Evolutionary conservation across 163 green algal species (phyloP).

Genomic region (Scenedesmus sp.): DNA sequence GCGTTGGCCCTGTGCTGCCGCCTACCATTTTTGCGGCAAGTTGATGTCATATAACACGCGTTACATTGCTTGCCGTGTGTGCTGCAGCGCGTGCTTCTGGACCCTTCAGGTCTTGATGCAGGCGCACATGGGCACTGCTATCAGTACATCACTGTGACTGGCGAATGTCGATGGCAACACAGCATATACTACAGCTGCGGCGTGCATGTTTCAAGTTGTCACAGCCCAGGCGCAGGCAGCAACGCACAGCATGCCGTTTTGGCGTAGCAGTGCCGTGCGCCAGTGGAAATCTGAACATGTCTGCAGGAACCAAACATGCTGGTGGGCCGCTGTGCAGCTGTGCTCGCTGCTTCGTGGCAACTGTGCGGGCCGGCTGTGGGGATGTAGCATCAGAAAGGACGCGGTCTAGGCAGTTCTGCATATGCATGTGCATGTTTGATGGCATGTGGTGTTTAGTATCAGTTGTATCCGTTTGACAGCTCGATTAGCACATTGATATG

Average conservation of each 20-base stretch:
- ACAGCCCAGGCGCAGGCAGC: neutral
- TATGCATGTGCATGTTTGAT: neutral
- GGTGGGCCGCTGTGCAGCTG: neutral
- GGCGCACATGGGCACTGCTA: neutral
- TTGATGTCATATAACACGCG: neutral
- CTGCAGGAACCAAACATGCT: neutral
- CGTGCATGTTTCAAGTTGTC: neutral
- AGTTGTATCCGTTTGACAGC: neutral
- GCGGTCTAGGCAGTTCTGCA: neutral
- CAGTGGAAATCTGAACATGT: neutral
- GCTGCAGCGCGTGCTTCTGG: neutral
- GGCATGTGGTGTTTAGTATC: neutral
- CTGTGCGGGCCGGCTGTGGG: neutral
- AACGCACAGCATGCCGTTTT: neutral
- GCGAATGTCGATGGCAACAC: neutral
- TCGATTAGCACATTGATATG: neutral
- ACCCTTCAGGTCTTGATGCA: neutral
- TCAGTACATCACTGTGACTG: neutral
- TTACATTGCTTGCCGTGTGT: neutral
- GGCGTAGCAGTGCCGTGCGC: too few relatives aligned
- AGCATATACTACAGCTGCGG: neutral
- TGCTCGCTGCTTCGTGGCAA: neutral
- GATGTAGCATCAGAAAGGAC: neutral
- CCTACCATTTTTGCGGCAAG: neutral
- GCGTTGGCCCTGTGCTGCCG: neutral